Conservation (phyloP, 768 basidiomycete genomes). For the Naematelia encephala region DNA sequence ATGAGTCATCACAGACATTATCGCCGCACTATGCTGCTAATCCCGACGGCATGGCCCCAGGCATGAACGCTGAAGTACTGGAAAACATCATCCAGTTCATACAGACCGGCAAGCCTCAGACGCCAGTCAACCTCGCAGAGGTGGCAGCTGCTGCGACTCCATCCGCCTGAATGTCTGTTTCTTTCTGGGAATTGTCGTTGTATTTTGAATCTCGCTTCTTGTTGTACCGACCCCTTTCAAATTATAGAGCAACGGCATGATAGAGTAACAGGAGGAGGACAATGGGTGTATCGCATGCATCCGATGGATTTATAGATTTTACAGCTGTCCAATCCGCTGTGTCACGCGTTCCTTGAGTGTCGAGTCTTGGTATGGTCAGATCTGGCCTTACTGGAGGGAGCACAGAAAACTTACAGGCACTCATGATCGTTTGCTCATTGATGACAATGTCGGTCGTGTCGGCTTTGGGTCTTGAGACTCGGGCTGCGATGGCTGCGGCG, state of each 20-base stretch:
- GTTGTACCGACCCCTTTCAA: neutral
- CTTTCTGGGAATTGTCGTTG: neutral
- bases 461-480: conserved; percentile 86
- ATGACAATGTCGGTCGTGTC: conserved; percentile 96
- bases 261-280: neutral
- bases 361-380: conserved; percentile 35
- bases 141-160: neutral
- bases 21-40: conserved; percentile 22
- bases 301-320: neutral
- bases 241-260: neutral
- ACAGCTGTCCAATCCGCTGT: conserved; percentile 47
- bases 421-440: conserved; percentile 95
- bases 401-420: conserved; percentile 66
- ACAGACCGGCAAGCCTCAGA: conserved; percentile 37
- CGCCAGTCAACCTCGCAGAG: conserved; percentile 31
- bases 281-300: neutral
- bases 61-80: conserved; percentile 35
- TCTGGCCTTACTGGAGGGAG: neutral
- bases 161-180: neutral
- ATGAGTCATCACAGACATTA: conserved; percentile 9
- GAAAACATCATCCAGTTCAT: conserved; percentile 38
- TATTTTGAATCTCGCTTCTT: neutral
- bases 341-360: conserved; percentile 46
- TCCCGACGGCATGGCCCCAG: conserved; percentile 21
- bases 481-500: conserved; percentile 85